Evolutionary conservation across 1,139 yeast genomes (phyloP).

Genomic region (Candida sanyaensis): DNA sequence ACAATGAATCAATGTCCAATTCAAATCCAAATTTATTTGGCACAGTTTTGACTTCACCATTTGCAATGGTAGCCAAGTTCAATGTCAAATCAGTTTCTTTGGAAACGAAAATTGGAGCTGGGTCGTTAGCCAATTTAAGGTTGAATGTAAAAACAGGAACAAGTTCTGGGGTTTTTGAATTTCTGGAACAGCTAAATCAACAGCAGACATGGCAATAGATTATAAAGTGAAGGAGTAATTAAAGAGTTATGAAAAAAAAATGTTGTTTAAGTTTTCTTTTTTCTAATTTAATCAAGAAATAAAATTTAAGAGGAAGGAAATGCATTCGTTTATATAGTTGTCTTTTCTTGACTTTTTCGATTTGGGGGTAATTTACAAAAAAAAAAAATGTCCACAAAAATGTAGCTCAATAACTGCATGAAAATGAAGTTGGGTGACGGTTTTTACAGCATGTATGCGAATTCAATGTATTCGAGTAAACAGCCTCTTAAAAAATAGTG

Average conservation of each 20-base stretch:
- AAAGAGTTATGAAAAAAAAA: no score
- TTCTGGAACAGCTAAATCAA: conserved; percentile 12
- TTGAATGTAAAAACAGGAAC: conserved; percentile 34
- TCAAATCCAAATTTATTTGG: conserved; percentile 30
- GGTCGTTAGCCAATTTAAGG: conserved; percentile 22
- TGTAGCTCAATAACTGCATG: no score
- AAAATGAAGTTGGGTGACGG: no score
- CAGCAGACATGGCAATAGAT: conserved; percentile 7
- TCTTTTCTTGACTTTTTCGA: background rate
- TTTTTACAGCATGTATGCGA: no score
- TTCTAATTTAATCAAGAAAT: background rate
- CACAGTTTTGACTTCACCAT: conserved; percentile 32
- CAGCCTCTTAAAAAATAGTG: no score
- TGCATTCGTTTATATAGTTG: background rate
- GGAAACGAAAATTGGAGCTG: conserved; percentile 18
- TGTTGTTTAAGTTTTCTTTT: no score
- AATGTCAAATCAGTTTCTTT: conserved; percentile 19
- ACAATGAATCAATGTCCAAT: conserved; percentile 24
- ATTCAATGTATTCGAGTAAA: no score
- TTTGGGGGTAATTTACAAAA: background rate
- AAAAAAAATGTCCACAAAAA: background rate
- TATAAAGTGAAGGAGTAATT: background rate
- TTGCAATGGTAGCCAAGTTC: conserved; percentile 22
- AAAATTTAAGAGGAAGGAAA: background rate
- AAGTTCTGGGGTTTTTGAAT: conserved; percentile 22